phyloP scores from a whole-genome alignment of 352 stramenopile species.

The Plasmopara viticola region DNA sequence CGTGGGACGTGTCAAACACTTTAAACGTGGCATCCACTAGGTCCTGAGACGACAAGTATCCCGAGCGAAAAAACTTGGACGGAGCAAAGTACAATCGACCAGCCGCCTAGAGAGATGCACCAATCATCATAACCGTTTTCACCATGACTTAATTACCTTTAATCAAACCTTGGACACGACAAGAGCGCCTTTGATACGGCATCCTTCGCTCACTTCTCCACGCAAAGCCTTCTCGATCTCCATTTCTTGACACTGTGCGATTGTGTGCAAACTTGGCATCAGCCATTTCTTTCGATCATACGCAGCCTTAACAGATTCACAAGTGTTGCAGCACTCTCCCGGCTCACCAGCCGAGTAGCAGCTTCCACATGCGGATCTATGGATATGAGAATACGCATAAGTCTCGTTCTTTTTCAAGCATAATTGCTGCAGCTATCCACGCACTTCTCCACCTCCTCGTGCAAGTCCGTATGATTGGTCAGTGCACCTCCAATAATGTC shows the following conservation, averaged over 20 bases:
- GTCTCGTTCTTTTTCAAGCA: background rate
- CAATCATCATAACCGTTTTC: conserved; percentile 2
- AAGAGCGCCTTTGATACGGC: conserved; percentile 64
- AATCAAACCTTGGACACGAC: conserved; percentile 54
- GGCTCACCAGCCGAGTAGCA: conserved; percentile 69
- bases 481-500: conserved; percentile 63
- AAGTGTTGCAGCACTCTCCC: conserved; percentile 69
- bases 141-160: background rate
- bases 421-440: background rate
- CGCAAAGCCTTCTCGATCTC: conserved; percentile 75
- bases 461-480: conserved; percentile 63
- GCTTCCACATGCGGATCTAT: conserved; percentile 56
- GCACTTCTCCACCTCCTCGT: conserved; percentile 44
- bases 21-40: conserved; percentile 64
- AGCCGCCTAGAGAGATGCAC: conserved; percentile 39
- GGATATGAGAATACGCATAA: conserved; percentile 3
- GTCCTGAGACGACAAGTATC: conserved; percentile 61
- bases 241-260: conserved; percentile 68
- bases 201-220: conserved; percentile 71
- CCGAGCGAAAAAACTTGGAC: conserved; percentile 76
- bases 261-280: conserved; percentile 72
- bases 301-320: conserved; percentile 50
- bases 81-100: conserved; percentile 79
- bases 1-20: conserved; percentile 72
- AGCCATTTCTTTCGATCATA: conserved; percentile 69